These are phyloP conservation scores for Polyplosphaeria fusca DNA, from an alignment of 495 filamentous ascomycete species.

Conservation along the genomic window DNA sequence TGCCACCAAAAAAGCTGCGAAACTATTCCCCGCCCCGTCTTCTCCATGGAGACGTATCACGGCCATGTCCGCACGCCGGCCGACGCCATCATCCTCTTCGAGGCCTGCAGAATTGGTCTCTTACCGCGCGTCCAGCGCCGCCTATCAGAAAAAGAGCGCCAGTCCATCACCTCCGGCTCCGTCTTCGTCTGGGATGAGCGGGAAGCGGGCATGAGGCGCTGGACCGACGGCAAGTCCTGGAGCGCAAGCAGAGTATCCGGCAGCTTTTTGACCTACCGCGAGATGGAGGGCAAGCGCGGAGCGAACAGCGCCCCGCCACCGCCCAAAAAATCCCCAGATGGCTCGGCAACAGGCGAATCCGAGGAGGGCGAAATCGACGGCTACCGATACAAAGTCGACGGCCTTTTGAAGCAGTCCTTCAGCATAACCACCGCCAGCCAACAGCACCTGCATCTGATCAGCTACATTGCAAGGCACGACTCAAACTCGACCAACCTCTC, in stretches of 20 bases:
- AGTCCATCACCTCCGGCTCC: constrained; percentile 89
- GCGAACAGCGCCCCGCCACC: constrained; percentile 53
- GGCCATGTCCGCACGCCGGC: constrained; percentile 86
- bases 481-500: constrained; percentile 63
- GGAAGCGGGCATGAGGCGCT: constrained; percentile 95
- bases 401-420: constrained; percentile 98
- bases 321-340: constrained; percentile 50
- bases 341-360: constrained; percentile 25
- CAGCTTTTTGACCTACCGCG: constrained; percentile 94
- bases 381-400: constrained; percentile 95
- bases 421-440: constrained; percentile 90
- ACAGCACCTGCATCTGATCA: constrained; percentile 94
- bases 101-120: constrained; percentile 87
- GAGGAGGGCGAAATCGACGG: constrained; percentile 83
- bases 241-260: constrained; percentile 96
- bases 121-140: constrained; percentile 88
- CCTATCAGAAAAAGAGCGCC: constrained; percentile 94
- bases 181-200: constrained; percentile 99
- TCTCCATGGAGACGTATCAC: constrained; percentile 88
- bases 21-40: neutral
- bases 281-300: constrained; percentile 96
- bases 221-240: constrained; percentile 99
- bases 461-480: constrained; percentile 83
- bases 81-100: constrained; percentile 96
- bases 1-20: too few species aligned